phyloP scores from a whole-genome alignment of 75 land plant species.

The Sequoia sempervirens region DNA sequence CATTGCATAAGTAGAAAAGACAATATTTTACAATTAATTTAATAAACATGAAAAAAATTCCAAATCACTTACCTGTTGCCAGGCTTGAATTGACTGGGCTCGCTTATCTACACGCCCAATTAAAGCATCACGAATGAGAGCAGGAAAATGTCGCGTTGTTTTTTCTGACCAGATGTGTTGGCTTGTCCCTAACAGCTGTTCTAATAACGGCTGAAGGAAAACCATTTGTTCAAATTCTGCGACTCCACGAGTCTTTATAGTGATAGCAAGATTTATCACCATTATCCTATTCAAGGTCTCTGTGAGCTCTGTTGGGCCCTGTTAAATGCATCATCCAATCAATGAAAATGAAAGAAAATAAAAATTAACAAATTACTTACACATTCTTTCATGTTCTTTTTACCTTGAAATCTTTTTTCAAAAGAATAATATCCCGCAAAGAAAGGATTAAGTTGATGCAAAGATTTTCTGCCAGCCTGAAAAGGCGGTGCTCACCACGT shows the following conservation, averaged over 20 bases:
- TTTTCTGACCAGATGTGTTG: conserved; percentile 98
- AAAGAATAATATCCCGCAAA: conserved; percentile 64
- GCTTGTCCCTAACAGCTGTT: conserved; percentile 79
- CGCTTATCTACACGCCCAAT: conserved; percentile 65
- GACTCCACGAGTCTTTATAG: conserved; percentile 98
- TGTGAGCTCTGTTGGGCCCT: conserved; percentile 94
- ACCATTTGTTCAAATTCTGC: conserved; percentile 87
- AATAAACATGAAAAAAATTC: neutral
- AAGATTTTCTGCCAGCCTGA: conserved; percentile 94
- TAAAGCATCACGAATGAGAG: conserved; percentile 67
- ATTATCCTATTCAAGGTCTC: conserved; percentile 92
- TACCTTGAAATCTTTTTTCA: conserved; percentile 95
- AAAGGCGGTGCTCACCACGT: conserved; percentile 94
- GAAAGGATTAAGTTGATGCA: conserved; percentile 92
- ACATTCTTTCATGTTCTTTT: neutral
- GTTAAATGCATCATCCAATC: conserved; percentile 13
- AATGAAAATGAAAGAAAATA: neutral
- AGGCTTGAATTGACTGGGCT: conserved; percentile 72
- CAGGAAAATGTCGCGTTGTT: conserved; percentile 84
- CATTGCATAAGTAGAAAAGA: neutral
- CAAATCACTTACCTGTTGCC: conserved; percentile 79
- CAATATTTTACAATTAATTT: neutral
- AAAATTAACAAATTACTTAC: neutral
- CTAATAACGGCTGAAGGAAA: conserved; percentile 69
- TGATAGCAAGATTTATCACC: conserved; percentile 82